Conservation (phyloP, 805 yeast genomes). For the Cyberlindnera americana region DNA sequence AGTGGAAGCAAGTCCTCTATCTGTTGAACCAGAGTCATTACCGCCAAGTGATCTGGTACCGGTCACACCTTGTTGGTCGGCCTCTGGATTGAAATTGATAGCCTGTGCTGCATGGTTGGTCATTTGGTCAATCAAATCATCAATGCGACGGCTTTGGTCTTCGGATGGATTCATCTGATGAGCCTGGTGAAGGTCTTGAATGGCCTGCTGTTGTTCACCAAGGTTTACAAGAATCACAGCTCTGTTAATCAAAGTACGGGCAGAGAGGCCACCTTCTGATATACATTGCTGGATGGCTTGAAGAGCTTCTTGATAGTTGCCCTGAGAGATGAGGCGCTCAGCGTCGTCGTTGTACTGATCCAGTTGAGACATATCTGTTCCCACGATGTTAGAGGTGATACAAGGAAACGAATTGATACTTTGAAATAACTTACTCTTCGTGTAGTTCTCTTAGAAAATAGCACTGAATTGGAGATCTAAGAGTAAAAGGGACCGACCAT, state of each 20-base stretch:
- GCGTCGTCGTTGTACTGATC: constrained; percentile 14
- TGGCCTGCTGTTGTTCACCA: constrained; percentile 21
- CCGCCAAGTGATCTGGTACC: constrained; percentile 20
- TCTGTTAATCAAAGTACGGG: constrained; percentile 23
- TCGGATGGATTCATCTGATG: constrained; percentile 19
- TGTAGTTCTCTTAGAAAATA: no score
- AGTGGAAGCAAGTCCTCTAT: constrained; percentile 21
- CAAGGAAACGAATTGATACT: no score
- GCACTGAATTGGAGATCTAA: no score
- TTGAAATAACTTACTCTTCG: no score
- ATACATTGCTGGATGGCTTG: constrained; percentile 13
- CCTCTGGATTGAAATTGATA: constrained; percentile 10
- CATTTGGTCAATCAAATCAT: constrained; percentile 19
- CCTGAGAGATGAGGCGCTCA: constrained; percentile 12
- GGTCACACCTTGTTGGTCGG: constrained; percentile 13
- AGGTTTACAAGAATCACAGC: constrained; percentile 19
- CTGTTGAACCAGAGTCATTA: constrained; percentile 13
- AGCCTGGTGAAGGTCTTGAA: constrained; percentile 23
- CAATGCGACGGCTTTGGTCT: constrained; percentile 20
- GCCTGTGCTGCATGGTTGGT: constrained; percentile 22
- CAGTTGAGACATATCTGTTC: constrained; percentile 6
- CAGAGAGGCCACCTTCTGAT: constrained; percentile 19
- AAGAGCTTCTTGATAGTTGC: constrained; percentile 12
- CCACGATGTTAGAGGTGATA: no score
- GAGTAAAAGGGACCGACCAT: no score